Evolutionary conservation across 352 stramenopile species (phyloP), one percentile per base, ranked within the genome.

Genomic region (Pythium periplocum): DNA sequence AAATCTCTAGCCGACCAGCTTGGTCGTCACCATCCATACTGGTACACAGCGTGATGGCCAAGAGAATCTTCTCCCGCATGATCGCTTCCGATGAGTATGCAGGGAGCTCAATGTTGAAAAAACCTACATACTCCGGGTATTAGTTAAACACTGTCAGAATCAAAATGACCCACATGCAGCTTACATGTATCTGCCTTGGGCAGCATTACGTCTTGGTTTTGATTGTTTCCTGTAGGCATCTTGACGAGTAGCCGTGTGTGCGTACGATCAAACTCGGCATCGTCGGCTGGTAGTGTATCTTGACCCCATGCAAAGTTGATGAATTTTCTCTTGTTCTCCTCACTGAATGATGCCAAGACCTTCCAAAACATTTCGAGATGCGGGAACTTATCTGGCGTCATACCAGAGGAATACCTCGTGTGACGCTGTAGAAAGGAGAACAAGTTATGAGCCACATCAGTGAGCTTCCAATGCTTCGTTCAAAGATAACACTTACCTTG

Each of bases 231-330:
- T 4, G 71, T 61, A 3, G 79, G 75, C 32, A 75, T 62, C 58
- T 93, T 93, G 50, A 93, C 79, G 26, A 90, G 62, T 40, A 93
- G 45, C 3, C 83, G 68, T 10, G 82, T 89, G 46, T 87, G 78
- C 4, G 78, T 89, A 1, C 79, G 75, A 62, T 90, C 77, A 41
- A 91, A 93, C 59, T 90, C 83, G 4, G 77, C 83, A 51, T 93
- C 83, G 48, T 87, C 80, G 0, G 74, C 77, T 1, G 83, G 83
- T 12, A 93, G 51, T 0, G 80, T 88, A 48, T 90, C 78, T 62
- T 93, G 83, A 4, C 83, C 83, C 83, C 83, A 93, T 1, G 83
- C 83, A 53, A 93, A 93, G 48, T 89, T 90, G 55, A 93, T 87
- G 51, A 93, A 93, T 0, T 75, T 74, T 4, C 78, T 76, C 59